phyloP scores from a whole-genome alignment of 306 rosid genomes.

The Vigna radiata region DNA sequence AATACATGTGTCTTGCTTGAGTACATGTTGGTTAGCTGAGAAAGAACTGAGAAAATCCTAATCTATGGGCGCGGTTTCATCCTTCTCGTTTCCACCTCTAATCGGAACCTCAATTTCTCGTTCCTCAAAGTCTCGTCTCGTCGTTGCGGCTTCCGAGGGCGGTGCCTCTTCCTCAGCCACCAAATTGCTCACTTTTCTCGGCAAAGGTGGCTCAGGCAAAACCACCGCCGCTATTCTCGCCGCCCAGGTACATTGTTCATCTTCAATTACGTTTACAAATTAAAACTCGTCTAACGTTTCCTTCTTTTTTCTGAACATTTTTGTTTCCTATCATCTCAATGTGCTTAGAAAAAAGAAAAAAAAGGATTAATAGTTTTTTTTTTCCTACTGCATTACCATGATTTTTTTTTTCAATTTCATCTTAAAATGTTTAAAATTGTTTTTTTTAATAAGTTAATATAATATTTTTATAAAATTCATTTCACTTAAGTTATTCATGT shows the following conservation, averaged over 20 bases:
- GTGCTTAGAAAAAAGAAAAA: background rate
- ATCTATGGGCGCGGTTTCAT: conserved; percentile 44
- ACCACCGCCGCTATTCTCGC: conserved; percentile 90
- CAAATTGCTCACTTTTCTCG: conserved; percentile 81
- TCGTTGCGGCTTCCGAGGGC: conserved; percentile 48
- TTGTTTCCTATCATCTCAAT: background rate
- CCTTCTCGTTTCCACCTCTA: conserved; percentile 45
- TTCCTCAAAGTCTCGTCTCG: conserved; percentile 34
- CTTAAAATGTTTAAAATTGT: no score
- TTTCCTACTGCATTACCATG: no score
- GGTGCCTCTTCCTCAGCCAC: conserved; percentile 49
- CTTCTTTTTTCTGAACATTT: background rate
- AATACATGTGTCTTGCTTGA: no score
- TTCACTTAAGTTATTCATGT: no score
- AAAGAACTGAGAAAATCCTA: background rate
- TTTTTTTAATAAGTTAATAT: no score
- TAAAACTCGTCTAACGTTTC: background rate
- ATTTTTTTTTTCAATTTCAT: no score
- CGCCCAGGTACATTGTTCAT: conserved; percentile 65
- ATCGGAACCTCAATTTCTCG: conserved; percentile 31
- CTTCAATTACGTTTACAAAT: background rate
- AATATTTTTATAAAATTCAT: no score
- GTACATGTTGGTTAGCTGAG: background rate
- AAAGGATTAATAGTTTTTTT: no score
- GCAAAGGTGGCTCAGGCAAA: conserved; percentile 97